These are phyloP conservation scores for Microcyclospora tardicrescens DNA, from an alignment of 2,329 filamentous ascomycete species.

Conservation along the genomic window DNA sequence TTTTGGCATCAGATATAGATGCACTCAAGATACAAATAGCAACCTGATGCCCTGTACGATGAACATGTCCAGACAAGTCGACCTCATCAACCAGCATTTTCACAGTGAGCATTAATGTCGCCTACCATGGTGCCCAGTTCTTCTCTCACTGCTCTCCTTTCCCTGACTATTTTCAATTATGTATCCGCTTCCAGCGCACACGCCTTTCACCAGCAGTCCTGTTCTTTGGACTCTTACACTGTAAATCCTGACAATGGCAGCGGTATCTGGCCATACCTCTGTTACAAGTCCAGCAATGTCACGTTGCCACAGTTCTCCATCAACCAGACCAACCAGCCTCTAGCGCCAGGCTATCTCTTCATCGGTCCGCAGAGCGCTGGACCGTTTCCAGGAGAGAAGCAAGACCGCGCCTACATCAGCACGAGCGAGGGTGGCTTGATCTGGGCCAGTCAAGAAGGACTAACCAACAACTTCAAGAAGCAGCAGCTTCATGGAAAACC, in stretches of 20 bases:
- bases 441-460: constrained; percentile 7
- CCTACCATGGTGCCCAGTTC: too few species aligned
- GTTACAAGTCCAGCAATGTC: neutral
- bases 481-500: constrained; percentile 8
- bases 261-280: constrained; percentile 1
- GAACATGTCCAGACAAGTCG: too few species aligned
- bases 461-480: constrained; percentile 10
- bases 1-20: too few species aligned
- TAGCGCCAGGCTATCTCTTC: constrained; percentile 11
- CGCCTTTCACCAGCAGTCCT: too few species aligned
- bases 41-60: too few species aligned
- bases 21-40: too few species aligned
- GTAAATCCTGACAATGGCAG: neutral
- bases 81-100: too few species aligned
- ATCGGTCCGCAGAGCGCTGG: constrained; percentile 9
- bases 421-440: constrained; percentile 10
- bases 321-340: constrained; percentile 1
- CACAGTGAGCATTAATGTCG: too few species aligned
- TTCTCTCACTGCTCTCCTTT: too few species aligned
- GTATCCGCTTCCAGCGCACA: too few species aligned
- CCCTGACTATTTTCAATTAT: too few species aligned
- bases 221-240: too few species aligned
- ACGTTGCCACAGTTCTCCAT: constrained; percentile 1
- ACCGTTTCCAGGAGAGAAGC: constrained; percentile 2
- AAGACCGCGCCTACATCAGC: constrained; percentile 9